Evolutionary conservation across 345 rosid species (phyloP).

Genomic region (Citrus trifoliata): DNA sequence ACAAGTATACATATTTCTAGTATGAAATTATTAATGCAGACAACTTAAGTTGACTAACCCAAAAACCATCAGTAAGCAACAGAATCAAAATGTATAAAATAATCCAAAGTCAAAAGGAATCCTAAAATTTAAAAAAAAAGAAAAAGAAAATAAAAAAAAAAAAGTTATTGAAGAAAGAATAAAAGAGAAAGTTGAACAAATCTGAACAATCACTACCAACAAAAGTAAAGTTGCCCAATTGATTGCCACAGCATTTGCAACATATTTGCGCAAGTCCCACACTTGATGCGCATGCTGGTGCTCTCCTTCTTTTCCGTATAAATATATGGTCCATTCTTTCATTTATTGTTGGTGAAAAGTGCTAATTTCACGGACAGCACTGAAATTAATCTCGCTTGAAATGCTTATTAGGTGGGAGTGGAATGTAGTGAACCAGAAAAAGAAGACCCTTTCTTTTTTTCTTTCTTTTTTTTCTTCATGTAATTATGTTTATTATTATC

Average conservation of each 20-base stretch:
- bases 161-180: not conserved
- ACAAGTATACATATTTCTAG: too few relatives aligned
- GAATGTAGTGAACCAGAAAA: not conserved
- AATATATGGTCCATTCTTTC: not conserved
- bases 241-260: constrained; percentile 4
- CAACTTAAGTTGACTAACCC: constrained; percentile 13
- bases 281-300: constrained; percentile 21
- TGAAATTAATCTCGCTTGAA: not conserved
- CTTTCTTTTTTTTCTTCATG: too few relatives aligned
- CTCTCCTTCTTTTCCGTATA: not conserved
- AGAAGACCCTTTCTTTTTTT: not conserved
- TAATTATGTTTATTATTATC: too few relatives aligned
- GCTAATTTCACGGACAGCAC: not conserved
- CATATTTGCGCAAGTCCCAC: constrained; percentile 17
- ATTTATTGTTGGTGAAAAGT: not conserved
- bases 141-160: not conserved
- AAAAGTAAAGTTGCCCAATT: constrained; percentile 13
- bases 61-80: not conserved
- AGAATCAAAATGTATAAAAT: not conserved
- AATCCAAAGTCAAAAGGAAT: constrained; percentile 18
- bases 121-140: not conserved
- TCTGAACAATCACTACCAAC: constrained; percentile 9
- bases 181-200: constrained; percentile 10
- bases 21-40: not conserved
- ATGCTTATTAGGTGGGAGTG: not conserved